Conservation (phyloP, 2,329 filamentous ascomycete genomes). For the Exserohilum rostratum region DNA sequence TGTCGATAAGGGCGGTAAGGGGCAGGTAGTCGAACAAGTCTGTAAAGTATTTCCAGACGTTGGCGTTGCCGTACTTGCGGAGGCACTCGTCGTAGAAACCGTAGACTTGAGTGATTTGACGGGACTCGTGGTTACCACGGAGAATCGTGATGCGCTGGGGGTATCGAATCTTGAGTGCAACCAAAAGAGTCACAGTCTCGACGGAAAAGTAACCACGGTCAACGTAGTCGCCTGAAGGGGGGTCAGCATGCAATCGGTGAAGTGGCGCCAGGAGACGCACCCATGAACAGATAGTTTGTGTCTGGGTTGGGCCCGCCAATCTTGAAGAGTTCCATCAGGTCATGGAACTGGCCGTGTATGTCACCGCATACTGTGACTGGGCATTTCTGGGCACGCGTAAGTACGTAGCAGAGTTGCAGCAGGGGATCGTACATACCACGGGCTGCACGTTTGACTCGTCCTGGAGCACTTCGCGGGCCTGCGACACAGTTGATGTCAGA, state of each 20-base stretch:
- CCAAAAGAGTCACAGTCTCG: conserved; percentile 94
- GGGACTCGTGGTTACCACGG: conserved; percentile 84
- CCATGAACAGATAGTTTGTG: conserved; percentile 99
- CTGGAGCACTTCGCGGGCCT: conserved; percentile 95
- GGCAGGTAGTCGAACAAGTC: conserved; percentile 80
- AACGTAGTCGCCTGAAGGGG: conserved; percentile 87
- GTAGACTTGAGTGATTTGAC: conserved; percentile 79
- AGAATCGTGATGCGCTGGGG: conserved; percentile 97
- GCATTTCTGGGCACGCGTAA: conserved; percentile 70
- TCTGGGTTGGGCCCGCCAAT: conserved; percentile 98
- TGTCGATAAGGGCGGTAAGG: conserved; percentile 74
- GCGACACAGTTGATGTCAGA: conserved; percentile 22
- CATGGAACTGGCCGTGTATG: conserved; percentile 98
- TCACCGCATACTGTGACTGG: conserved; percentile 98
- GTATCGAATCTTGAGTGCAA: conserved; percentile 97
- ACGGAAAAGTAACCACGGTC: conserved; percentile 99
- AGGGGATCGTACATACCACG: conserved; percentile 69
- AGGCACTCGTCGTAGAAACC: conserved; percentile 47
- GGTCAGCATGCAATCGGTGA: conserved; percentile 21
- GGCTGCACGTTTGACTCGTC: conserved; percentile 99
- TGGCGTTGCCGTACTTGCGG: conserved; percentile 64
- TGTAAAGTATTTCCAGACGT: conserved; percentile 79
- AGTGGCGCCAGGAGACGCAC: conserved; percentile 52
- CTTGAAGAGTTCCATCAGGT: conserved; percentile 99
- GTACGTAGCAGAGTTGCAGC: conserved; percentile 4